A percentile compares a stretch with the other conserved stretches of the same genome.
phyloP scores from a whole-genome alignment of 2,329 filamentous ascomycete genomes.

The Fusarium sp. region DNA sequence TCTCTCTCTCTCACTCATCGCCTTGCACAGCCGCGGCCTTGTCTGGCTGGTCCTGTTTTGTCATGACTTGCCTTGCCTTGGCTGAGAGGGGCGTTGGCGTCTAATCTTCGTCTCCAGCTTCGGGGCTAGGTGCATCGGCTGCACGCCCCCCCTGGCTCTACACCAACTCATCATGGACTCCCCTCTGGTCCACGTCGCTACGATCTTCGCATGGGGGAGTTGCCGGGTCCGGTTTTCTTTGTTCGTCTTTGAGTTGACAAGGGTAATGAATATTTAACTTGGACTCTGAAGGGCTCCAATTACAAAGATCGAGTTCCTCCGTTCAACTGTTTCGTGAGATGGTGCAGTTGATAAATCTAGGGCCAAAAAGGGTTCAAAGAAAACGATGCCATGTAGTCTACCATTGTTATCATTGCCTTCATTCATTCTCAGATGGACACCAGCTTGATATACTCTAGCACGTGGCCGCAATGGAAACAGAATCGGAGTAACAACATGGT shows the following conservation, averaged over 20 bases:
- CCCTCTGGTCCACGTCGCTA: slow-evolving; percentile 37
- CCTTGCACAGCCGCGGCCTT: slow-evolving; percentile 37
- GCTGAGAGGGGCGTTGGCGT: slow-evolving; percentile 36
- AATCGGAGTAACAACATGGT: background rate
- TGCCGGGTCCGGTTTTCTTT: slow-evolving; percentile 42
- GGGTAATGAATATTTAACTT: slow-evolving; percentile 15
- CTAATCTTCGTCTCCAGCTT: slow-evolving; percentile 27
- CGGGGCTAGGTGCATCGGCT: slow-evolving; percentile 20
- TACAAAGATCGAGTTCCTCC: background rate
- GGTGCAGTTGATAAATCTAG: background rate
- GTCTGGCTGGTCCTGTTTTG: slow-evolving; percentile 18
- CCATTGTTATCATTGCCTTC: background rate
- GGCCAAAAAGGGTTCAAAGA: background rate
- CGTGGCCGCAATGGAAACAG: slow-evolving; percentile 1
- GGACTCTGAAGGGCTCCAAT: slow-evolving; percentile 1
- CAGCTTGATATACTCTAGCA: background rate
- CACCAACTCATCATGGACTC: slow-evolving; percentile 33
- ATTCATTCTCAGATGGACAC: background rate
- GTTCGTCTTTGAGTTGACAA: slow-evolving; percentile 15
- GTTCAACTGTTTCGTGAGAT: background rate
- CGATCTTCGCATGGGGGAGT: slow-evolving; percentile 45
- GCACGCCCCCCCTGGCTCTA: slow-evolving; percentile 27
- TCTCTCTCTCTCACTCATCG: slow-evolving; percentile 20
- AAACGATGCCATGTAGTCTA: background rate
- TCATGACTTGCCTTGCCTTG: slow-evolving; percentile 22